Evolutionary conservation across 441 rosid species (phyloP), one percentile per base, ranked within the genome.

Genomic region (Gossypium schwendimanii): DNA sequence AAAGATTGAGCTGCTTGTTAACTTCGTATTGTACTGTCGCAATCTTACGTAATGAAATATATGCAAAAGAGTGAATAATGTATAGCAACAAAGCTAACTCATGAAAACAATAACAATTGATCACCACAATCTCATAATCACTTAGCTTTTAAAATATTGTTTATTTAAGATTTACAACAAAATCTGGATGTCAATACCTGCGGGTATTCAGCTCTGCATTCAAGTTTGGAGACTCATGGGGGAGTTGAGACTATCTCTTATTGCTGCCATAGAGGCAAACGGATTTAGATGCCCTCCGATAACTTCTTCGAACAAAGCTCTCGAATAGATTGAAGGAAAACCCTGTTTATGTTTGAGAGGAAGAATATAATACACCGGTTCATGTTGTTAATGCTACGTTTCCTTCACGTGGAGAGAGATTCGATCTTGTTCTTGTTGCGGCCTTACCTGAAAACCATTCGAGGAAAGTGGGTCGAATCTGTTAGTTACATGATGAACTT

Each of bases 381-480:
- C 72, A 82, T 66, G 75, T n/a, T 17, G 81, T 73, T 53, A 69
- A 21, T 17, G 81, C 81, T 72, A 75, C 47, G 20, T 75, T 85
- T 77, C 76, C 75, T 67, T 75, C 81, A 21, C 45, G 68, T 4
- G 69, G 77, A 12, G 58, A 20, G 26, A 70, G 69, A 74, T 75
- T 76, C 12, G 55, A 66, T 53, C 69, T 81, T 28, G 79, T 28
- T 70, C 80, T 76, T 21, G 71, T 24, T 39, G 79, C 69, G 3
- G 73, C 66, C 79, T 63, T 83, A 50, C 82, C 88, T 86, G 87
- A 28, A 67, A 77, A 79, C 18, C 64, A 71, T 47, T 55, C 70
- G 52, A 80, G 65, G 54, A 24, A 69, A 68, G 60, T 58, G 57
- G 62, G 23, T 45, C 18, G 28, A 49, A 31, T 72, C 31, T 44